Evolutionary conservation across 2,329 filamentous ascomycete species (phyloP).

Genomic region (Cladosporium phlei): DNA sequence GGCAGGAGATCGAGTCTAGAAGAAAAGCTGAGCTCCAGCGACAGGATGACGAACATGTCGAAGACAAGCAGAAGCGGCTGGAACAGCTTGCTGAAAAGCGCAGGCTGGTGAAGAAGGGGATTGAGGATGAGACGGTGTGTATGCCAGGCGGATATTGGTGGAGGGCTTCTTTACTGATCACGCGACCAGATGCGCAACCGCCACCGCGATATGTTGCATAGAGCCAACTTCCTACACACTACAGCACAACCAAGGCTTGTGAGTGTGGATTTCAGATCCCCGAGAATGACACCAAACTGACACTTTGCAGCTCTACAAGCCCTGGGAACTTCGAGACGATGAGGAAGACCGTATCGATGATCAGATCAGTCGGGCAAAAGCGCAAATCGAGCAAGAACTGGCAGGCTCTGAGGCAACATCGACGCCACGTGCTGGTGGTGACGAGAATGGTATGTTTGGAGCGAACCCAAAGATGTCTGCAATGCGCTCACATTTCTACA

Average conservation of each 20-base stretch:
- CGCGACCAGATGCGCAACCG: slow-evolving; percentile 57
- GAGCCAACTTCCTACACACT: slow-evolving; percentile 70
- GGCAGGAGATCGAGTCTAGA: slow-evolving; percentile 81
- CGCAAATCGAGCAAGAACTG: slow-evolving; percentile 58
- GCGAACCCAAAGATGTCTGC: neutral
- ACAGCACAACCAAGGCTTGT: slow-evolving; percentile 68
- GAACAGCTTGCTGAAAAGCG: slow-evolving; percentile 50
- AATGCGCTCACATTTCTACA: neutral
- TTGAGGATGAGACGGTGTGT: slow-evolving; percentile 72
- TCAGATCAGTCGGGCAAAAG: slow-evolving; percentile 64
- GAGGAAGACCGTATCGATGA: slow-evolving; percentile 67
- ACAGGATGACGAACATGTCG: slow-evolving; percentile 67
- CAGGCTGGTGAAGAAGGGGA: slow-evolving; percentile 64
- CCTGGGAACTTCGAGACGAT: slow-evolving; percentile 66
- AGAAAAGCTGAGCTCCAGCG: slow-evolving; percentile 61
- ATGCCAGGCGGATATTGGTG: neutral
- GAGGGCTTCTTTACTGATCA: neutral
- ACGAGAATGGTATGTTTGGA: neutral
- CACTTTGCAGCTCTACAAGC: slow-evolving; percentile 71
- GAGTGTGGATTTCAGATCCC: slow-evolving; percentile 37
- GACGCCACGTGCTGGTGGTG: neutral
- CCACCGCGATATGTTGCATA: slow-evolving; percentile 66
- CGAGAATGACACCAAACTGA: neutral
- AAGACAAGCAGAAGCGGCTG: slow-evolving; percentile 60
- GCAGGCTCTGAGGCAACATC: neutral